Evolutionary conservation across 257 asterid species (phyloP), one percentile per base, ranked within the genome.

Genomic region (Solanum infundibuliforme): DNA sequence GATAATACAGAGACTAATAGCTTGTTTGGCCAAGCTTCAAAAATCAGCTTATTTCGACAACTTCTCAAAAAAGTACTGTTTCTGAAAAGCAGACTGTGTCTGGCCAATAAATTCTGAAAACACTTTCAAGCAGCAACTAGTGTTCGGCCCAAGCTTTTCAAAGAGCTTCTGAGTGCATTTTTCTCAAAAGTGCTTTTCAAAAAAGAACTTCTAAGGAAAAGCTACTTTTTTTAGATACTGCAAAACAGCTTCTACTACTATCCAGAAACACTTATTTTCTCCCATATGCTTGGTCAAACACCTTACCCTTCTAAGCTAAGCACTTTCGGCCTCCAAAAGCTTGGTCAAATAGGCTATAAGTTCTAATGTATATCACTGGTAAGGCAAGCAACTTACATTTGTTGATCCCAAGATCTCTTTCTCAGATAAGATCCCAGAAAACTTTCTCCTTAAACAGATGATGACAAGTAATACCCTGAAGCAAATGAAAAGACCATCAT

Each of bases 371-470:
- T 43, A 35, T 21, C 18, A 1, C 35, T 55, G 36, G 74, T 66
- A 87, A 88, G 66, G 65, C 20, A 90, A 88, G n/a, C 76, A 52
- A 77, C 31, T 93, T 94, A 97, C 99, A 92, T 94, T 92, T 90
- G 94, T 92, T 52, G 98, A 90, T 87, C 99, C 99, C 92, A 96
- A 73, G 9, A 95, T 93, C 87, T 94, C 98, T 91, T 94, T 91
- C 87, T 92, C 95, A 12, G 96, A 90, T 41, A 94, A 88, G 87
- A 93, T 83, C 88, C 97, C 98, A 73, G 90, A 88, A 87, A 96
- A 95, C 91, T 93, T 96, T 91, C 92, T 94, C 88, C 90, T 88
- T 55, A 96, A 93, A 90, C 95, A 90, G 23, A 94, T 83, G 85
- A 94, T 87, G 52, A 93, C 92, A 89, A 97, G 96, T 76, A 97